A percentile compares a stretch with the other conserved stretches of the same genome.
phyloP scores from a whole-genome alignment of 768 basidiomycete species.

The Saitozyma podzolica region DNA sequence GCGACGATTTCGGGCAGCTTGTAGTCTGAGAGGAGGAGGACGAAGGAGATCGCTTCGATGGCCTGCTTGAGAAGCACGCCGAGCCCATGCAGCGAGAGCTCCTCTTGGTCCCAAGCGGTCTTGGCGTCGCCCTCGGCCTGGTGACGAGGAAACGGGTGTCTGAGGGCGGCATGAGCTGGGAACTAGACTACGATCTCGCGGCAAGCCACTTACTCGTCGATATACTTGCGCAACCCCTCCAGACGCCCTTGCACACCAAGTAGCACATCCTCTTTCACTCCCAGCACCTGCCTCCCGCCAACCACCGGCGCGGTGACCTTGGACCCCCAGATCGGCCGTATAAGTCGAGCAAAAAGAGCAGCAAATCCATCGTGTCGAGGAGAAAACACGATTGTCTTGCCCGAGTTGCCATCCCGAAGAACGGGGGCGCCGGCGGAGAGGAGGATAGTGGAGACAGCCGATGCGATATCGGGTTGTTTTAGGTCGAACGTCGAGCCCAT shows the following conservation, averaged over 20 bases:
- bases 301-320: constrained; percentile 61
- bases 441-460: constrained; percentile 26
- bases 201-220: constrained; percentile 29
- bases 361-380: constrained; percentile 86
- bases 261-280: constrained; percentile 22
- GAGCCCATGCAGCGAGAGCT: constrained; percentile 42
- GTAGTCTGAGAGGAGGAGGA: constrained; percentile 89
- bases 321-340: constrained; percentile 83
- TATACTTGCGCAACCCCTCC: constrained; percentile 31
- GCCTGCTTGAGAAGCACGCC: constrained; percentile 70
- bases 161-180: neutral
- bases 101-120: constrained; percentile 49
- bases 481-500: constrained; percentile 23
- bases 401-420: constrained; percentile 54
- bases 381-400: constrained; percentile 63
- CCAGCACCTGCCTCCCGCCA: constrained; percentile 57
- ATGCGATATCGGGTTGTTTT: constrained; percentile 28
- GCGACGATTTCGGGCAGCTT: constrained; percentile 78
- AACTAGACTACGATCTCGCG: neutral
- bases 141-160: constrained; percentile 36
- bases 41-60: constrained; percentile 91
- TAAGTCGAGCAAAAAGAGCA: constrained; percentile 78
- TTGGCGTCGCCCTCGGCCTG: constrained; percentile 43
- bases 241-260: constrained; percentile 32
- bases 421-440: constrained; percentile 27